phyloP scores from a whole-genome alignment of 2,329 filamentous ascomycete genomes.

The Rachicladosporium sp. region DNA sequence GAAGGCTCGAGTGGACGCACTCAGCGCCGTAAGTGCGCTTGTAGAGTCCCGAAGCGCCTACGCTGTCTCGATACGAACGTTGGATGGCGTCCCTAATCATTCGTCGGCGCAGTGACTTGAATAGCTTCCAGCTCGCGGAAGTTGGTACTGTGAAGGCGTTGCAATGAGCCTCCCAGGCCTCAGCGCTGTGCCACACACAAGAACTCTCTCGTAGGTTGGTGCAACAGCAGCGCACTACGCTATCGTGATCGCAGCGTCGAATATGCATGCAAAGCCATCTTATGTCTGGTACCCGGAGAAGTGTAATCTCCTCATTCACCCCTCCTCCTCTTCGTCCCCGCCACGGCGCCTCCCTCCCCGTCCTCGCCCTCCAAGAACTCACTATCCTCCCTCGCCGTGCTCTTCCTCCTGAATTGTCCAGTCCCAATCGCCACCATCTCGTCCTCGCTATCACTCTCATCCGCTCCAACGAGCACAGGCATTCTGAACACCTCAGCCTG shows the following conservation, averaged over 20 bases:
- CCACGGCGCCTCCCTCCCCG: constrained; percentile 11
- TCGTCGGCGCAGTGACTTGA: no score
- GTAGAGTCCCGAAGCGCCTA: no score
- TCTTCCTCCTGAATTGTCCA: constrained; percentile 79
- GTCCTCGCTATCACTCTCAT: constrained; percentile 90
- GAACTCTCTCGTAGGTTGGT: neutral
- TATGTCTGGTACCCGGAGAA: neutral
- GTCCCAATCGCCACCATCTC: constrained; percentile 57
- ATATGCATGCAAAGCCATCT: neutral
- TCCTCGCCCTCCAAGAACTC: constrained; percentile 17
- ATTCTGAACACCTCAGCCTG: constrained; percentile 57
- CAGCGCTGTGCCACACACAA: constrained; percentile 1
- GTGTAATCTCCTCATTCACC: constrained; percentile 6
- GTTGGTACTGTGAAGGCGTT: neutral
- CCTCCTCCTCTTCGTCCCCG: constrained; percentile 13
- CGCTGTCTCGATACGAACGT: no score
- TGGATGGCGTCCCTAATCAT: no score
- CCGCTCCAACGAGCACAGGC: constrained; percentile 85
- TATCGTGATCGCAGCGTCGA: neutral
- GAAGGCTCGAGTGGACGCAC: no score
- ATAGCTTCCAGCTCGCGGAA: neutral
- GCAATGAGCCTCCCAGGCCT: neutral
- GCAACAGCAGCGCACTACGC: neutral
- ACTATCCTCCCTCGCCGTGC: constrained; percentile 42
- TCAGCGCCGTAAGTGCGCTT: no score